Base-by-base conservation (phyloP, 2,329 filamentous ascomycete species). In the Xylariaceae sp. region DNA sequence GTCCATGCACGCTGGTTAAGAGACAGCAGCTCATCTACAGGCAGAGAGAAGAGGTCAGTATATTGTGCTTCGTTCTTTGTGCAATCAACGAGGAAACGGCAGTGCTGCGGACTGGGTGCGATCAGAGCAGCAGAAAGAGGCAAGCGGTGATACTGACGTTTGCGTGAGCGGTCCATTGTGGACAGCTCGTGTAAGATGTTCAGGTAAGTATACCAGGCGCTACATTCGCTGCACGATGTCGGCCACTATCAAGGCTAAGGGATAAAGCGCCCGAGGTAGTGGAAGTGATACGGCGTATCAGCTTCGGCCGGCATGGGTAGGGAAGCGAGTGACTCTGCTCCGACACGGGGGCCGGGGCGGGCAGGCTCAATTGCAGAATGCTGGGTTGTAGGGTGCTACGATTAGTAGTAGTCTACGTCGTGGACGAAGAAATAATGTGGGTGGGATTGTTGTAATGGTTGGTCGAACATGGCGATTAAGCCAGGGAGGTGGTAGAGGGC, bases 1-100 rank as follows among this genome's bases (percentile, higher is more conserved):
- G 88, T 82, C 94, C 94, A 99, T 63, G 88, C 90, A 76, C 85
- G 85, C 72, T 86, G 83, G 75, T 99, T 99, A 71, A 95, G 80
- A 77, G 88, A 84, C 80, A 92, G 90, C 77, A 97, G 82, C 80
- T 96, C 90, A 79, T 91, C 92, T 97, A 72, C 66, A 54, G 10
- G 45, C 47, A 48, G 51, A 58, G n/a, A 58, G n/a, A 45, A n/a
- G 10, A n/a, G 5, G 42, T 45, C 42, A 45, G 42, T 45, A 45
- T n/a, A 45, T 4, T 61, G 60, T 35, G 23, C 4, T 30, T 30
- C 23, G 23, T 30, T 30, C 23, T 30, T 30, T 30, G 23, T 30
- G 4, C 23, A 30, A 30, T 30, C 23, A 30, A 30, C 23, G 23
- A 30, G 17, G 9, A 49, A 11, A 11, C 2, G 23, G 42, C 42